Percentiles rank a stretch among this genome's conserved stretches.
Evolutionary conservation across 768 basidiomycete species (phyloP).

Genomic region (Pulveroboletus sp.): DNA sequence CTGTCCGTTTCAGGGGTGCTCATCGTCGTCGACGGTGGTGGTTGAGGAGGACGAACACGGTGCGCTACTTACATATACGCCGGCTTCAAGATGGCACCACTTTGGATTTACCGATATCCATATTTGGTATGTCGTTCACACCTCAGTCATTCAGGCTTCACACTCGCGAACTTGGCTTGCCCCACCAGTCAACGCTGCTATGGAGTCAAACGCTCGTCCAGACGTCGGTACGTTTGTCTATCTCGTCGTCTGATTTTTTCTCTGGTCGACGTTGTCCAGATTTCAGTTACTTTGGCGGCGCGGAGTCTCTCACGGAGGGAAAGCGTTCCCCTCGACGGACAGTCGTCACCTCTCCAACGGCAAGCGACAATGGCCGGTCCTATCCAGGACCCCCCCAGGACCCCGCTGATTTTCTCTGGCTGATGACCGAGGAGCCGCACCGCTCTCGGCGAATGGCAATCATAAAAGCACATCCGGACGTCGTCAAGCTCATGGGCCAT

Average conservation of each 20-base stretch:
- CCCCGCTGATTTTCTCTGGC: conserved; percentile 87
- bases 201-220: conserved; percentile 9
- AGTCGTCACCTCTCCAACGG: conserved; percentile 37
- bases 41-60: neutral
- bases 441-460: conserved; percentile 82
- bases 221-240: conserved; percentile 18
- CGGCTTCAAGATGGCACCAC: conserved; percentile 20
- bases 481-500: conserved; percentile 94
- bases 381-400: conserved; percentile 60
- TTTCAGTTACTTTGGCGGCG: conserved; percentile 79
- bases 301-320: conserved; percentile 66
- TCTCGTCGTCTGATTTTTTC: neutral
- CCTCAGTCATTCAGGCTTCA: conserved; percentile 3
- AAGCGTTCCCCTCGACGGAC: conserved; percentile 49
- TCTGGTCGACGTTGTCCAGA: conserved; percentile 36
- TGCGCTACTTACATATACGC: neutral
- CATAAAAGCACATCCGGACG: conserved; percentile 92
- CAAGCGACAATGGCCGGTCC: conserved; percentile 36
- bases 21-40: conserved; percentile 15
- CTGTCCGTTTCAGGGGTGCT: conserved; percentile 10
- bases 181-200: neutral
- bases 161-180: too few relatives aligned
- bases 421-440: conserved; percentile 98
- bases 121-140: conserved; percentile 25
- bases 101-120: conserved; percentile 8